Conservation (phyloP, 352 stramenopile species). For the Elongisporangium anandrum region DNA sequence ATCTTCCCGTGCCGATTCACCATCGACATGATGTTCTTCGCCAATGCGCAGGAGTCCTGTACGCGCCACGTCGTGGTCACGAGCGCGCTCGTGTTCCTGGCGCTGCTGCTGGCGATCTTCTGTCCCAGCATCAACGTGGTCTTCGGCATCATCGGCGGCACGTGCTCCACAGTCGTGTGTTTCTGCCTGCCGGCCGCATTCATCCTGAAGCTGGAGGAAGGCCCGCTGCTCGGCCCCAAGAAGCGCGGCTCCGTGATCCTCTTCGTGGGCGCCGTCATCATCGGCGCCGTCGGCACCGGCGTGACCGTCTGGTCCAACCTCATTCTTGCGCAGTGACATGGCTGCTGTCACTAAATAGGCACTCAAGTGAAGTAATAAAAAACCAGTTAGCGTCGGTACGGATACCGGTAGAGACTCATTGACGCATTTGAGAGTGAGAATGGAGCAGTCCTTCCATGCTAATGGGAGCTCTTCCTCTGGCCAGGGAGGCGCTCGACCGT, state of each 20-base stretch:
- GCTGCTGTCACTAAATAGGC: background rate
- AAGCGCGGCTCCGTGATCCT: constrained; percentile 74
- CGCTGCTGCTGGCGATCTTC: constrained; percentile 76
- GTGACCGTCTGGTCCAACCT: constrained; percentile 75
- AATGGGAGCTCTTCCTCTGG: background rate
- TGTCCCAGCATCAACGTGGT: constrained; percentile 84
- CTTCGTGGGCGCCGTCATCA: constrained; percentile 66
- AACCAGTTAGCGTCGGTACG: background rate
- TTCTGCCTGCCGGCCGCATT: constrained; percentile 82
- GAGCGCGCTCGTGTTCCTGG: constrained; percentile 50
- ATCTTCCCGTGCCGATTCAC: constrained; percentile 86
- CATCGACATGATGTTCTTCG: constrained; percentile 89
- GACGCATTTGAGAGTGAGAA: background rate
- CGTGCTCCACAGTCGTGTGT: constrained; percentile 78
- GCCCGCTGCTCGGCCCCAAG: constrained; percentile 56
- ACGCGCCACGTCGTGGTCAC: constrained; percentile 66
- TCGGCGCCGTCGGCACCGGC: constrained; percentile 57
- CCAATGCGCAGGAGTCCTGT: constrained; percentile 60
- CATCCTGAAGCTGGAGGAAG: constrained; percentile 82
- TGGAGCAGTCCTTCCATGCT: constrained; percentile 4
- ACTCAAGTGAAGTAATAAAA: background rate
- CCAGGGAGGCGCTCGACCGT: background rate
- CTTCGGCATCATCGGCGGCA: constrained; percentile 84
- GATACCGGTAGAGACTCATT: background rate
- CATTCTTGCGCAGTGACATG: constrained; percentile 12